Percentiles rank a stretch among this genome's conserved stretches.
These are phyloP conservation scores for Thozetella sp. DNA, from an alignment of 495 filamentous ascomycete species.

Conservation along the genomic window DNA sequence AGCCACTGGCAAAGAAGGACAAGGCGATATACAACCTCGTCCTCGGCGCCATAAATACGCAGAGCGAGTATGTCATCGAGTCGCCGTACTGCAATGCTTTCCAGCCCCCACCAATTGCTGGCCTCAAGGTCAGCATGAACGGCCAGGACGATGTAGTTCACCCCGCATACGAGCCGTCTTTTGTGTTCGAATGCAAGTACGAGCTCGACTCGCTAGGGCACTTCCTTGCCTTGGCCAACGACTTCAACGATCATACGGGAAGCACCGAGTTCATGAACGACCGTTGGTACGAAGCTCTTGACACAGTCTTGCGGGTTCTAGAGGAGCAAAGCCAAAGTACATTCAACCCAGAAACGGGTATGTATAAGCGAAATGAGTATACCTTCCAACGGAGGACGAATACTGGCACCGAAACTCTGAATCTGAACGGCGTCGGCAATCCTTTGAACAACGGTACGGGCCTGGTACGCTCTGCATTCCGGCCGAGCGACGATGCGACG, in stretches of 20 bases:
- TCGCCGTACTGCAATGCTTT: constrained; percentile 99
- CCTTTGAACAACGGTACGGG: constrained; percentile 84
- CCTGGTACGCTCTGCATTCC: constrained; percentile 88
- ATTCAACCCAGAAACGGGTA: constrained; percentile 66
- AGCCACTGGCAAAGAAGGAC: constrained; percentile 79
- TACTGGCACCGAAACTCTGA: constrained; percentile 88
- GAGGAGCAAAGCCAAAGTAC: constrained; percentile 79
- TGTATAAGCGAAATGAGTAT: constrained; percentile 74
- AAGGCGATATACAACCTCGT: constrained; percentile 75
- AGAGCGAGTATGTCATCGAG: constrained; percentile 90
- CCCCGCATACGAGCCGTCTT: constrained; percentile 77
- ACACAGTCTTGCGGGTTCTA: constrained; percentile 72
- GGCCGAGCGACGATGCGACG: constrained; percentile 97
- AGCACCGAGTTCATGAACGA: constrained; percentile 76
- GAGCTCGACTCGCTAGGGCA: constrained; percentile 94
- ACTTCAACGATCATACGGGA: constrained; percentile 80
- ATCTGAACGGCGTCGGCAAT: constrained; percentile 81
- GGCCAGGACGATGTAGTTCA: constrained; percentile 84
- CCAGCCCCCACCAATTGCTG: constrained; percentile 86
- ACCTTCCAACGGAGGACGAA: constrained; percentile 81
- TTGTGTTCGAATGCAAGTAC: constrained; percentile 98
- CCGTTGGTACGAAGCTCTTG: constrained; percentile 79
- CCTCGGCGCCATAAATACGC: constrained; percentile 94
- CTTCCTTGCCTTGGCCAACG: constrained; percentile 84
- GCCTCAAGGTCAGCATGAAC: constrained; percentile 66